Evolutionary conservation across 768 basidiomycete genomes (phyloP).

Genomic region (Serendipita indica): DNA sequence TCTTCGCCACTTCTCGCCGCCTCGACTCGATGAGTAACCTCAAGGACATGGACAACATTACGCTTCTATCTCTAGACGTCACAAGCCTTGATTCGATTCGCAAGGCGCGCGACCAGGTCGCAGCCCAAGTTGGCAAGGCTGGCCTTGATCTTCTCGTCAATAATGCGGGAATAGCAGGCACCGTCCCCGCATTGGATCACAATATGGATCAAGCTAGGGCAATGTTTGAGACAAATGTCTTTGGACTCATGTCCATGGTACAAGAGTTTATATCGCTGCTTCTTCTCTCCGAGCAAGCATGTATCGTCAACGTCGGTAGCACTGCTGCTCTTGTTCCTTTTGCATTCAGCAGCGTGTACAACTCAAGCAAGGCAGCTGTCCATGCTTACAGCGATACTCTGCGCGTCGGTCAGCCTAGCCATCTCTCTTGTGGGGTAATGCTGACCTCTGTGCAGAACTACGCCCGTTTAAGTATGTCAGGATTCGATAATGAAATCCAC

Average conservation of each 20-base stretch:
- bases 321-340: slow-evolving; percentile 20
- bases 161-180: slow-evolving; percentile 15
- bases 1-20: slow-evolving; percentile 21
- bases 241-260: slow-evolving; percentile 23
- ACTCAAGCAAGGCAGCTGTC: slow-evolving; percentile 24
- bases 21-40: slow-evolving; percentile 18
- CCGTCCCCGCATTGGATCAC: slow-evolving; percentile 20
- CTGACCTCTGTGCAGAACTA: slow-evolving; percentile 16
- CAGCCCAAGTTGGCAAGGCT: slow-evolving; percentile 17
- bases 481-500: neutral
- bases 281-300: slow-evolving; percentile 14
- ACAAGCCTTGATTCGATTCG: slow-evolving; percentile 15
- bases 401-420: slow-evolving; percentile 14
- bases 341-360: slow-evolving; percentile 22
- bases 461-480: slow-evolving; percentile 22
- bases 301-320: slow-evolving; percentile 23
- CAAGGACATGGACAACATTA: slow-evolving; percentile 14
- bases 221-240: slow-evolving; percentile 24
- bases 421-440: neutral
- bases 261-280: slow-evolving; percentile 22
- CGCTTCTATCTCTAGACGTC: slow-evolving; percentile 20
- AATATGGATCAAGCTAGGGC: slow-evolving; percentile 17
- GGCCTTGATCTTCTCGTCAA: slow-evolving; percentile 22
- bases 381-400: slow-evolving; percentile 22
- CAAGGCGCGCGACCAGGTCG: slow-evolving; percentile 13